These are phyloP conservation scores for Eutypella sp. DNA, from an alignment of 2,329 filamentous ascomycete genomes.

Conservation along the genomic window DNA sequence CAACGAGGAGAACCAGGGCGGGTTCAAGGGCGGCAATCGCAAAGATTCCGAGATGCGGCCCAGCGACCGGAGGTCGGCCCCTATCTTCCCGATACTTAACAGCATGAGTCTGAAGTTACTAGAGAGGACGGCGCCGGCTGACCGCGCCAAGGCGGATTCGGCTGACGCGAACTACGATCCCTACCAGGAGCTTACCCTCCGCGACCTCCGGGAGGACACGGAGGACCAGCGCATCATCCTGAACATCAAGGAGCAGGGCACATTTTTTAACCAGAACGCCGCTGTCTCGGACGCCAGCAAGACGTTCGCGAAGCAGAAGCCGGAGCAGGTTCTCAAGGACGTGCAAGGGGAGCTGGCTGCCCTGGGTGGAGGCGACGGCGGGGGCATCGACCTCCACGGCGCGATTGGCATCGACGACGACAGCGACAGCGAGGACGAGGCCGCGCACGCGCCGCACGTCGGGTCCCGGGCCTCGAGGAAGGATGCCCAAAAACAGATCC, in stretches of 20 bases:
- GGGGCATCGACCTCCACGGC: constrained; percentile 55
- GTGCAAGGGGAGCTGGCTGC: constrained; percentile 58
- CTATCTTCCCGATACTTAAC: constrained; percentile 85
- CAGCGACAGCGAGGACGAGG: constrained; percentile 62
- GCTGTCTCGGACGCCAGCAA: constrained; percentile 39
- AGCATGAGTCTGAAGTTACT: constrained; percentile 90
- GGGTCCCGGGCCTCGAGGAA: constrained; percentile 65
- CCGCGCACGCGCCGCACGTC: constrained; percentile 51
- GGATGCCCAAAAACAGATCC: constrained; percentile 60
- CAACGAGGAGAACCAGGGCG: constrained; percentile 92
- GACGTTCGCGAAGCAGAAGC: constrained; percentile 64
- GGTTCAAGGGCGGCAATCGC: constrained; percentile 73
- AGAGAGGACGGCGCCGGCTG: constrained; percentile 75
- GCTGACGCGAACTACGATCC: constrained; percentile 67
- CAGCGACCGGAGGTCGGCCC: constrained; percentile 62
- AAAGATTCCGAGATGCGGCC: constrained; percentile 90
- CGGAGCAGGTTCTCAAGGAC: constrained; percentile 59
- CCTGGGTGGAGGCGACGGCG: constrained; percentile 42
- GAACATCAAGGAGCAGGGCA: constrained; percentile 81
- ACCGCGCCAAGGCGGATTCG: constrained; percentile 61
- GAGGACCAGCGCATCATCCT: constrained; percentile 76
- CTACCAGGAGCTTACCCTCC: constrained; percentile 69
- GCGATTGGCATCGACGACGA: constrained; percentile 67
- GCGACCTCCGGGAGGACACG: constrained; percentile 71
- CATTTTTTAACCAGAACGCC: constrained; percentile 64